Conservation (phyloP, 2,329 filamentous ascomycete genomes). For the Scytalidium sp. region DNA sequence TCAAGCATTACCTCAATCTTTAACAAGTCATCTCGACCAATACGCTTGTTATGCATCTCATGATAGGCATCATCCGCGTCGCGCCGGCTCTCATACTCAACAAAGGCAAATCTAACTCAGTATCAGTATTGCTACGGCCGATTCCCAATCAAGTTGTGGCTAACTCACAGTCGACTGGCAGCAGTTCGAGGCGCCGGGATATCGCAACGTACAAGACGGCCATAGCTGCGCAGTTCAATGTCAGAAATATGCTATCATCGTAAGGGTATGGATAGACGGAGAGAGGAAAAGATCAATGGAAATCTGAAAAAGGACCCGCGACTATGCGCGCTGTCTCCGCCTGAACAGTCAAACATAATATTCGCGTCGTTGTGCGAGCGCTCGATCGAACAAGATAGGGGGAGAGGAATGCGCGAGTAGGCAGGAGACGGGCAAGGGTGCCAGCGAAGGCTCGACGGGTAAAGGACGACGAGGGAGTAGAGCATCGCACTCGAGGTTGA, state of each 20-base stretch:
- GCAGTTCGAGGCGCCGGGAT: slow-evolving; percentile 95
- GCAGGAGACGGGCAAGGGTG: slow-evolving; percentile 40
- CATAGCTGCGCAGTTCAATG: slow-evolving; percentile 64
- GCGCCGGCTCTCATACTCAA: slow-evolving; percentile 97
- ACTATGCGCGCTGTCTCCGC: slow-evolving; percentile 8
- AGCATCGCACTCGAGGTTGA: slow-evolving; percentile 34
- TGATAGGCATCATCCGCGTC: slow-evolving; percentile 99
- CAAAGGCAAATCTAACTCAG: slow-evolving; percentile 80
- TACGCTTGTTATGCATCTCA: slow-evolving; percentile 99
- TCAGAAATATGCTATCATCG: slow-evolving; percentile 18
- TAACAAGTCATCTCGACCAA: slow-evolving; percentile 89
- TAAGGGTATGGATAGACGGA: slow-evolving; percentile 18
- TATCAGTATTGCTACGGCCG: slow-evolving; percentile 31
- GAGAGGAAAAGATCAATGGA: slow-evolving; percentile 19
- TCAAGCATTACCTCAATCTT: slow-evolving; percentile 82
- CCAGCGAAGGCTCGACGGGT: slow-evolving; percentile 41
- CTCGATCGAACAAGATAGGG: slow-evolving; percentile 36
- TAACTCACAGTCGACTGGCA: slow-evolving; percentile 87
- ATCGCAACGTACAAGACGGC: slow-evolving; percentile 95
- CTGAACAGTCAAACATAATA: slow-evolving; percentile 26
- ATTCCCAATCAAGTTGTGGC: slow-evolving; percentile 14
- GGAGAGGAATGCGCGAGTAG: slow-evolving; percentile 32
- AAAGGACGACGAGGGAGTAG: slow-evolving; percentile 30
- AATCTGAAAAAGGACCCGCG: neutral
- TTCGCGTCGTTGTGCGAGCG: slow-evolving; percentile 29